Evolutionary conservation across 345 rosid species (phyloP).

Genomic region (Eucalyptus albens): DNA sequence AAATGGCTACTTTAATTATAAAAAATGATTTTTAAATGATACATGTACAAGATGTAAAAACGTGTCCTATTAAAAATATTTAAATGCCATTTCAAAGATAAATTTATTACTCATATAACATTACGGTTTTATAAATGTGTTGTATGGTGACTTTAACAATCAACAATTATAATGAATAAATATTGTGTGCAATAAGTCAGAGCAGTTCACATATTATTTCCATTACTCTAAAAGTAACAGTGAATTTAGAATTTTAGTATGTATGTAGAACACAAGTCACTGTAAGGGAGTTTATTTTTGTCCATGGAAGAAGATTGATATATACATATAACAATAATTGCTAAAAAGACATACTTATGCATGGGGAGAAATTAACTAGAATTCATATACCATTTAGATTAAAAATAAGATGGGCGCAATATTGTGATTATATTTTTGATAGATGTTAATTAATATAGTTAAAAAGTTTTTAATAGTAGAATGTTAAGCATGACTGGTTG

Average conservation of each 20-base stretch:
- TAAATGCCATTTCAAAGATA: too few relatives aligned
- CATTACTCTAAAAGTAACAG: background rate
- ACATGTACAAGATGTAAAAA: background rate
- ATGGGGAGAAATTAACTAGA: background rate
- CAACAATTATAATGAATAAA: background rate
- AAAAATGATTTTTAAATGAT: too few relatives aligned
- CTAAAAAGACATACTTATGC: background rate
- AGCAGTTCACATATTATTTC: background rate
- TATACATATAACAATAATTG: background rate
- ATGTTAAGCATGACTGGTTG: background rate
- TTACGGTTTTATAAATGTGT: background rate
- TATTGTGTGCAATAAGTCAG: background rate
- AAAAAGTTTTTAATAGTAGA: background rate
- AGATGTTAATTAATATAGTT: background rate
- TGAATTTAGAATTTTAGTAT: too few relatives aligned
- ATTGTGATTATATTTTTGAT: background rate
- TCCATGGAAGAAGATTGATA: background rate
- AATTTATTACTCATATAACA: background rate
- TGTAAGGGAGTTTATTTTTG: rapidly evolving
- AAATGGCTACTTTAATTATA: background rate
- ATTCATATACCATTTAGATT: background rate
- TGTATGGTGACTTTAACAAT: background rate
- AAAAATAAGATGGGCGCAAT: rapidly evolving
- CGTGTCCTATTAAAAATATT: too few relatives aligned
- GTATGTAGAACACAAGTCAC: too few relatives aligned